Base-by-base conservation (phyloP, 148 eudicot species). In the Amaranthus palmeri region DNA sequence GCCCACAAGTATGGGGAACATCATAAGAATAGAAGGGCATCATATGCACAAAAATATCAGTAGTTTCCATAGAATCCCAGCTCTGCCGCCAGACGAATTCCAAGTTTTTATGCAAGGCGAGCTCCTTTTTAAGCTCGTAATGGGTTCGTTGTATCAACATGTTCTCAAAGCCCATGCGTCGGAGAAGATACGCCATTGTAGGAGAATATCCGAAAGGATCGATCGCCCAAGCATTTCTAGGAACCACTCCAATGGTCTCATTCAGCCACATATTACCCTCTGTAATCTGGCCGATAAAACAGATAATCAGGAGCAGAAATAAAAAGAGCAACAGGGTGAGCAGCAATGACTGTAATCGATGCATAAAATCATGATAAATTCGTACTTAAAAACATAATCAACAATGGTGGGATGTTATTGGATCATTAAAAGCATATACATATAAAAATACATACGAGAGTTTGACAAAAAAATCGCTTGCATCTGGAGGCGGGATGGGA, bases 1-100 rank as follows among this genome's bases (percentile, higher is more conserved):
- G 99, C 44, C 99, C 99, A 85, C 99, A 96, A 25, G 99, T 96
- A 78, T 96, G 99, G 42, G 99, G 99, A 66, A 96, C 85, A 78
- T 96, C 99, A 79, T 96, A 96, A 36, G 97, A 92, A 82, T 96
- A 92, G 58, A 96, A 96, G n/a, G 99, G 99, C 99, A 96, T 95
- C 97, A 92, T 90, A 86, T 96, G 99, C 67, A 96, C 99, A 78
- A 96, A 96, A 53, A 96, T 96, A 71, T 96, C 99, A 42, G 97
- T 92, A 63, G 96, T 85, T 86, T 90, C 99, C 75, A 85, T 83
- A 6, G 86, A 73, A 77, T 96, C 99, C 99, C 99, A 96, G 79
- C 89, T 89, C 70, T 96, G 99, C 3, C 99, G 84, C 99, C 99
- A 96, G 8, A 92, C 45, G 45, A 90, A 96, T 75, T 96, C 99